Conservation (phyloP, 371 early-diverging fungal genomes). For the Phascolomyces articulosus region DNA sequence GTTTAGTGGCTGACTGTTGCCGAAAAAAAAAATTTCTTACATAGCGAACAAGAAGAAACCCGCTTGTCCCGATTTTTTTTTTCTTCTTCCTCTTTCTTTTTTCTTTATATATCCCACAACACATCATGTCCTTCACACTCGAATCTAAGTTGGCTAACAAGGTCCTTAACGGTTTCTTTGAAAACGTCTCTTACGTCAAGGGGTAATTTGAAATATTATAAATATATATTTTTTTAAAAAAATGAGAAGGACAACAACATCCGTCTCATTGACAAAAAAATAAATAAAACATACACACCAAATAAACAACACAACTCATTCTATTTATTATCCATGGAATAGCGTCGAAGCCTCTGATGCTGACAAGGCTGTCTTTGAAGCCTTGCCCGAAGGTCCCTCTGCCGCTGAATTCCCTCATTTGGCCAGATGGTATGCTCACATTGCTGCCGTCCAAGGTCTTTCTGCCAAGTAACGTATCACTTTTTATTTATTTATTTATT, state of each 20-base stretch:
- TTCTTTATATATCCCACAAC: conserved; percentile 5
- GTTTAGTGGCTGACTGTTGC: too few relatives aligned
- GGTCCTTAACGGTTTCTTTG: conserved; percentile 82
- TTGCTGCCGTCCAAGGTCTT: conserved; percentile 70
- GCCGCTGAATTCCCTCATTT: conserved; percentile 84
- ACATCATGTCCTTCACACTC: conserved; percentile 65
- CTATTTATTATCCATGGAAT: not conserved
- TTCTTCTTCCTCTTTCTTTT: conserved; percentile 4
- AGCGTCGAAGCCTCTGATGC: conserved; percentile 92
- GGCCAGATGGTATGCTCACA: conserved; percentile 96
- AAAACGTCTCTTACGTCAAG: conserved; percentile 78
- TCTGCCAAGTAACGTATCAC: conserved; percentile 46
- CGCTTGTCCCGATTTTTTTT: not conserved
- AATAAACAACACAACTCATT: not conserved
- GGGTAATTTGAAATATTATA: too few relatives aligned
- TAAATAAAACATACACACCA: too few relatives aligned
- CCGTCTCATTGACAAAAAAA: too few relatives aligned
- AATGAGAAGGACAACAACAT: conserved; percentile 51
- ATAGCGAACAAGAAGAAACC: not conserved
- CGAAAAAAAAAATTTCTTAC: not conserved
- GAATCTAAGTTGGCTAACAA: conserved; percentile 82
- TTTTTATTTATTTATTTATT: not conserved
- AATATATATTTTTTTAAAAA: conserved; percentile 97
- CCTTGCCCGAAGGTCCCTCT: conserved; percentile 78
- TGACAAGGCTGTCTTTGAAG: conserved; percentile 89